These are phyloP conservation scores for Chaetomium fimeti DNA, from an alignment of 495 filamentous ascomycete genomes.

Conservation along the genomic window DNA sequence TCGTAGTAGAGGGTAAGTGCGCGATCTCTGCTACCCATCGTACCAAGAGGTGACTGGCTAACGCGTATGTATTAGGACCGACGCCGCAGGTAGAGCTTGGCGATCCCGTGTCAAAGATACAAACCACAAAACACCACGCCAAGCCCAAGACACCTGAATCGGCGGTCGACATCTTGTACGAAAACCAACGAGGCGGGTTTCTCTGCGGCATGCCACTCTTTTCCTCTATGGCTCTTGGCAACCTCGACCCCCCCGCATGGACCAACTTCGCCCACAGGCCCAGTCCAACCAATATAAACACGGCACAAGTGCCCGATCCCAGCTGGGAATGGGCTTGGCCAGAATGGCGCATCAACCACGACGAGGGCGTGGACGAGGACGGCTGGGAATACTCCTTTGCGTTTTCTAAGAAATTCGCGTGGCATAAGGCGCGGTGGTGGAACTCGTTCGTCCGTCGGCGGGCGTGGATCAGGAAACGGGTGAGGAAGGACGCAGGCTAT, in stretches of 20 bases:
- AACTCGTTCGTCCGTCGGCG: slow-evolving; percentile 87
- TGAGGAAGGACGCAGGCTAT: slow-evolving; percentile 54
- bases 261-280: slow-evolving; percentile 68
- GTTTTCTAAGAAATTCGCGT: slow-evolving; percentile 71
- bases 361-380: slow-evolving; percentile 76
- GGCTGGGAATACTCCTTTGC: slow-evolving; percentile 95
- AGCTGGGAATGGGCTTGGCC: slow-evolving; percentile 97
- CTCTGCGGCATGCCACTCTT: slow-evolving; percentile 87
- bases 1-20: slow-evolving; percentile 26
- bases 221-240: slow-evolving; percentile 78
- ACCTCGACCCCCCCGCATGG: slow-evolving; percentile 84
- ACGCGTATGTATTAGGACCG: slow-evolving; percentile 6
- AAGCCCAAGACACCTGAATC: slow-evolving; percentile 46
- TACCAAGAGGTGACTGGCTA: background rate
- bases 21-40: background rate
- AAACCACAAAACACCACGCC: slow-evolving; percentile 13
- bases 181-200: slow-evolving; percentile 85
- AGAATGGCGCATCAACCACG: slow-evolving; percentile 90
- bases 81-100: slow-evolving; percentile 15
- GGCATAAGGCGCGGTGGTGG: slow-evolving; percentile 92
- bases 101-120: background rate
- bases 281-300: slow-evolving; percentile 81
- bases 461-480: slow-evolving; percentile 83
- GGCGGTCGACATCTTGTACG: slow-evolving; percentile 84
- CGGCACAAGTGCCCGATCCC: slow-evolving; percentile 90